Base-by-base conservation (phyloP, 306 rosid genomes). In the Canavalia gladiata region DNA sequence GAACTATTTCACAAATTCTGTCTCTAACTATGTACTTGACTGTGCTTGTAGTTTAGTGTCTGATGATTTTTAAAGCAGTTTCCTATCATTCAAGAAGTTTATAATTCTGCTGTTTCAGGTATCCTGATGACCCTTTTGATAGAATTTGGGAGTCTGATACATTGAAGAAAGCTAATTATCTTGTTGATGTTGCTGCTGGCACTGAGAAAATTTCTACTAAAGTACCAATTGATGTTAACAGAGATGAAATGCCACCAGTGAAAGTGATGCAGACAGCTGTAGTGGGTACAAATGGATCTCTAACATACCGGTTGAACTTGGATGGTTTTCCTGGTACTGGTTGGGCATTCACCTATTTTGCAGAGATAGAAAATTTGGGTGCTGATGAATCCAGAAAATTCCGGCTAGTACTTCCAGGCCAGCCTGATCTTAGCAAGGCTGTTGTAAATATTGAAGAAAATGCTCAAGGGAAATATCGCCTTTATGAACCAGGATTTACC, bases 241-340 rank as follows among this genome's bases (percentile, higher is more conserved):
- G 74, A 69, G 94, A 91, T 80, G 97, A 90, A 25, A 84, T 71
- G 34, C 99, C 99, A 13, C 99, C 99, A 0, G 80, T 83, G 65
- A 95, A 89, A 82, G 99, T 95, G 81, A 93, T 95, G 99, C 99
- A 95, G 88, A 95, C 99, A 34, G 99, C 99, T 13, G 99, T 95
- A 46, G 97, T 91, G 31, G 97, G 99, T 43, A 91, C 87, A 70
- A 86, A 83, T 84, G 99, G 99, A 72, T 89, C 99, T 49, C 84
- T 95, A 76, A 93, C 95, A 65, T 95, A 95, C 84, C 88, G 97
- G 80, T 81, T 95, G 84, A 93, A 91, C 83, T 84, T 95, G 94
- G 94, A 93, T 74, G 97, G 92, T 74, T 95, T 95, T 88, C 99
- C 99, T 45, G 97, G 89, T 57, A 68, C 66, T 28, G 99, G 97